A percentile compares a stretch with the other conserved stretches of the same genome.
Evolutionary conservation across 345 rosid species (phyloP).

Genomic region (Cochlearia excelsa): DNA sequence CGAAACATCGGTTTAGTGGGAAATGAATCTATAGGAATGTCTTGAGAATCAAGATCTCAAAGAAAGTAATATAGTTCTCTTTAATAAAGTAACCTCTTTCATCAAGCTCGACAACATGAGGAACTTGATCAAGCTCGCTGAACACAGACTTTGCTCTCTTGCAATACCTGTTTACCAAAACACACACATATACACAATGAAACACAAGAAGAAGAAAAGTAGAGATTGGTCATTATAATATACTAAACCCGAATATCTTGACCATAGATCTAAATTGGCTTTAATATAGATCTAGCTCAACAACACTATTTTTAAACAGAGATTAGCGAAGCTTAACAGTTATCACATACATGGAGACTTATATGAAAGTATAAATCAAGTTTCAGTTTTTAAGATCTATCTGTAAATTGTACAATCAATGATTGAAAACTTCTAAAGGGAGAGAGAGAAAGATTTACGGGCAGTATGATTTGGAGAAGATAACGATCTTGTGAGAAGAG

Average conservation of each 20-base stretch:
- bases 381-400: conserved; percentile 3
- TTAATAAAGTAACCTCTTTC: conserved; percentile 53
- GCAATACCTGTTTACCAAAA: conserved; percentile 59
- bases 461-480: conserved; percentile 98
- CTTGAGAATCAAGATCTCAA: too few species aligned
- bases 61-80: too few species aligned
- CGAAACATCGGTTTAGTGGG: background rate
- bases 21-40: too few species aligned
- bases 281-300: too few species aligned
- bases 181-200: background rate
- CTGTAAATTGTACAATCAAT: background rate
- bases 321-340: too few species aligned
- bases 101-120: conserved; percentile 81
- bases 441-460: conserved; percentile 47
- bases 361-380: background rate
- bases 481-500: conserved; percentile 79
- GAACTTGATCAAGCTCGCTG: conserved; percentile 62
- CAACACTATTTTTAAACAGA: too few species aligned
- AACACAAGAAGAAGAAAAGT: background rate
- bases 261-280: too few species aligned
- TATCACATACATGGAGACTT: too few species aligned
- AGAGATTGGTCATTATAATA: too few species aligned
- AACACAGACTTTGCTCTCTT: conserved; percentile 77
- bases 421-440: background rate
- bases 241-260: too few species aligned